Evolutionary conservation across 2,329 filamentous ascomycete species (phyloP).

Genomic region (Hypoxylon sp.): DNA sequence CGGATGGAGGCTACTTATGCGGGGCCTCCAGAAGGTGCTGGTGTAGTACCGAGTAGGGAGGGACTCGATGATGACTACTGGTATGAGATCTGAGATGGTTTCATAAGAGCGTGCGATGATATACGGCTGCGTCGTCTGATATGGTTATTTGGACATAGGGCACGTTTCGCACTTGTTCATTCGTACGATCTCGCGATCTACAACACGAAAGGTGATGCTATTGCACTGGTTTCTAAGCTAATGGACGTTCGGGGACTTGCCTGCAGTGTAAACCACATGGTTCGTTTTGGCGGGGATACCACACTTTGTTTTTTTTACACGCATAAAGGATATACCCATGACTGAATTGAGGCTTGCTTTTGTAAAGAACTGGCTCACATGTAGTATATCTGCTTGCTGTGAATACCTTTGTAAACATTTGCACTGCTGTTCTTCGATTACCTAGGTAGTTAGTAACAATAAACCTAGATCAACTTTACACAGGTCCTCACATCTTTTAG

Average conservation of each 20-base stretch:
- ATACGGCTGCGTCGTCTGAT: background rate
- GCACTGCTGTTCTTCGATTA: background rate
- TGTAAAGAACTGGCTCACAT: conserved; percentile 8
- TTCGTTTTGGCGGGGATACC: conserved; percentile 41
- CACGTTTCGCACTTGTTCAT: conserved; percentile 16
- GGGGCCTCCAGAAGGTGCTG: conserved; percentile 76
- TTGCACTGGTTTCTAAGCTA: conserved; percentile 22
- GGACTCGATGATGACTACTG: conserved; percentile 94
- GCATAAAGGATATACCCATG: conserved; percentile 43
- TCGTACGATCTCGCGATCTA: conserved; percentile 18
- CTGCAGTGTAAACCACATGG: conserved; percentile 27
- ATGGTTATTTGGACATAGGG: background rate
- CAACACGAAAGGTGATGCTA: conserved; percentile 20
- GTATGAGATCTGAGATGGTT: conserved; percentile 76
- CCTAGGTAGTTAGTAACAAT: background rate
- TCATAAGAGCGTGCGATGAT: background rate
- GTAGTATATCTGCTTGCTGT: conserved; percentile 1
- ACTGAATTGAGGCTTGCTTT: conserved; percentile 34
- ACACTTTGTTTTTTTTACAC: conserved; percentile 35
- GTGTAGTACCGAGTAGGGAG: conserved; percentile 84
- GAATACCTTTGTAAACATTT: background rate
- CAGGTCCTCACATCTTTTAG: background rate
- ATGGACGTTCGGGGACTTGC: conserved; percentile 34
- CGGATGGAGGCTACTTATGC: conserved; percentile 83
- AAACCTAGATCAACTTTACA: background rate